Percentiles rank a stretch among this genome's conserved stretches.
Conservation (phyloP, 768 basidiomycete species). For the Filobasidium wieringae region DNA sequence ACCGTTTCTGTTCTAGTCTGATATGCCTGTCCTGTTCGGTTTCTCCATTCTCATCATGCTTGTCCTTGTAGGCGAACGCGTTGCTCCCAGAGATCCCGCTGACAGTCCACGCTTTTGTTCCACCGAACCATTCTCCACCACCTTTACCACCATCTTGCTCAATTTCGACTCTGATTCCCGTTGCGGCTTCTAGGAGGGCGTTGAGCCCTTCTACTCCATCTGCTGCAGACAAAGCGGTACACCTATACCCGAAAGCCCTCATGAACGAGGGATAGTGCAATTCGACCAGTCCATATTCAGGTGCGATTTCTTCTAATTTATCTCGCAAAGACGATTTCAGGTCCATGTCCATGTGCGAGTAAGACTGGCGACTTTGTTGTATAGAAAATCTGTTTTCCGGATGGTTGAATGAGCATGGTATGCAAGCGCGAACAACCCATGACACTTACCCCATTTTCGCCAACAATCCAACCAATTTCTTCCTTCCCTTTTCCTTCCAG, state of each 20-base stretch:
- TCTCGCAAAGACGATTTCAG: conserved; percentile 66
- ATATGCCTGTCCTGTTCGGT: conserved; percentile 33
- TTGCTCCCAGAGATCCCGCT: conserved; percentile 25
- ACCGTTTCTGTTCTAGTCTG: conserved; percentile 53
- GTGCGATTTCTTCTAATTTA: conserved; percentile 78
- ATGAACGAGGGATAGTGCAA: conserved; percentile 87
- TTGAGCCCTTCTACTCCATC: conserved; percentile 84
- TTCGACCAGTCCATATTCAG: conserved; percentile 89
- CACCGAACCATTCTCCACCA: conserved; percentile 94
- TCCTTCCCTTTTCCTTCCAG: conserved; percentile 89
- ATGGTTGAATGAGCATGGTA: background rate
- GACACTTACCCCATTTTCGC: conserved; percentile 98
- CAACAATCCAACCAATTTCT: conserved; percentile 73
- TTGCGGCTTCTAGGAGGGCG: conserved; percentile 80
- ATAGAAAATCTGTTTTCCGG: conserved; percentile 63
- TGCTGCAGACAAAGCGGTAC: conserved; percentile 75
- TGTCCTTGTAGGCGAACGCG: conserved; percentile 28
- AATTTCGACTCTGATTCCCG: conserved; percentile 77
- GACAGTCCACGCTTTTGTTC: conserved; percentile 63
- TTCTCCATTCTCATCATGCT: conserved; percentile 15
- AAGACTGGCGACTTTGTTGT: conserved; percentile 83
- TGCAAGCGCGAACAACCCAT: no score
- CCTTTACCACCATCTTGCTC: conserved; percentile 80
- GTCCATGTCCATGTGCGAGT: conserved; percentile 91
- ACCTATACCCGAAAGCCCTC: conserved; percentile 78